These are phyloP conservation scores for Penicillium sp. DNA, from an alignment of 2,329 filamentous ascomycete species.

Conservation along the genomic window DNA sequence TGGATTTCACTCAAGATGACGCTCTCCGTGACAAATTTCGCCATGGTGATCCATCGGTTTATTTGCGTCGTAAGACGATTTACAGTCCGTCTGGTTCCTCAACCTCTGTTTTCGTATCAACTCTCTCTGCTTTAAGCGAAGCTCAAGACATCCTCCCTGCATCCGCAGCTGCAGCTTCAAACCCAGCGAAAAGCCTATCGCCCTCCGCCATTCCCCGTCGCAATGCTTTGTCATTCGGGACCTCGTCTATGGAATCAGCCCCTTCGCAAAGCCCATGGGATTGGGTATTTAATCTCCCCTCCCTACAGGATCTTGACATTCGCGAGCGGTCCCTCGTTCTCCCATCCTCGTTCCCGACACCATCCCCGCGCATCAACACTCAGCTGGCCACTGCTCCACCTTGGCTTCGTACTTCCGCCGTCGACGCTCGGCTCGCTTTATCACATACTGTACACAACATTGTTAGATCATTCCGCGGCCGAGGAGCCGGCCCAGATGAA, in stretches of 20 bases:
- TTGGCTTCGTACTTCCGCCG: slow-evolving; percentile 57
- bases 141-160: slow-evolving; percentile 46
- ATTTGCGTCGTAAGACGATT: slow-evolving; percentile 67
- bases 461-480: slow-evolving; percentile 31
- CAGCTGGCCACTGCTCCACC: slow-evolving; percentile 47
- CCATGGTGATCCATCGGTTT: slow-evolving; percentile 65
- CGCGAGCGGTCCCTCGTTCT: slow-evolving; percentile 66
- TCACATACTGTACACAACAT: slow-evolving; percentile 46
- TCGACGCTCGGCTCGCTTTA: slow-evolving; percentile 71
- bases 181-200: slow-evolving; percentile 26
- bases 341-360: slow-evolving; percentile 41
- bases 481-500: slow-evolving; percentile 40
- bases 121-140: slow-evolving; percentile 70
- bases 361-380: slow-evolving; percentile 25
- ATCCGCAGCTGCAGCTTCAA: slow-evolving; percentile 21
- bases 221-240: slow-evolving; percentile 22
- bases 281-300: slow-evolving; percentile 68
- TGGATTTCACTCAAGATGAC: slow-evolving; percentile 68
- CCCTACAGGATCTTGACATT: slow-evolving; percentile 55
- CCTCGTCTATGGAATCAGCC: slow-evolving; percentile 25
- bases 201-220: slow-evolving; percentile 25
- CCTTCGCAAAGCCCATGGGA: slow-evolving; percentile 56
- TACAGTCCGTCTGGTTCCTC: slow-evolving; percentile 57
- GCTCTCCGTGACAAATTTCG: slow-evolving; percentile 63
- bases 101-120: slow-evolving; percentile 64